These are phyloP conservation scores for Hymenoscyphus occultus DNA, from an alignment of 2,329 filamentous ascomycete species.

Conservation along the genomic window DNA sequence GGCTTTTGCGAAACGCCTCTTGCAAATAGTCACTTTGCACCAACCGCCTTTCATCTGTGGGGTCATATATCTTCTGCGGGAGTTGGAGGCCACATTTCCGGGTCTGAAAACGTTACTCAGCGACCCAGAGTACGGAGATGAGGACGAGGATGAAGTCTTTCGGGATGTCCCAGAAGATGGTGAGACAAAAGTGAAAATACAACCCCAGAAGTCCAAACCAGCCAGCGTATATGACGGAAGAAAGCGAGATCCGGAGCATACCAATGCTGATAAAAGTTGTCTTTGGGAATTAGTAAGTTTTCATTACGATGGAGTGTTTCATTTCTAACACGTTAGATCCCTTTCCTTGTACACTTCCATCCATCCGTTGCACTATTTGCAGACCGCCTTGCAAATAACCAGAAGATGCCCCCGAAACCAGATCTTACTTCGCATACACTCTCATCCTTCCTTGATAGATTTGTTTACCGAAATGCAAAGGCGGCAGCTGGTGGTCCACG, in stretches of 20 bases:
- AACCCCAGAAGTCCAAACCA: conserved; percentile 15
- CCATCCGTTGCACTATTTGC: conserved; percentile 89
- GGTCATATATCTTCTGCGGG: conserved; percentile 82
- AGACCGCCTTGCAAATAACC: conserved; percentile 63
- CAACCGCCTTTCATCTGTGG: conserved; percentile 92
- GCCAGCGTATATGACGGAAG: conserved; percentile 70
- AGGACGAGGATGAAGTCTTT: conserved; percentile 55
- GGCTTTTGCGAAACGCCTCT: conserved; percentile 89
- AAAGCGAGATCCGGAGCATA: conserved; percentile 88
- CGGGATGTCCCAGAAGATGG: conserved; percentile 61
- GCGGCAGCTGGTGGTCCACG: conserved; percentile 58
- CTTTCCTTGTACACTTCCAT: conserved; percentile 81
- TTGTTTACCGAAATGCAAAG: conserved; percentile 96
- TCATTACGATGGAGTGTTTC: background rate
- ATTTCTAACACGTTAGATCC: conserved; percentile 42
- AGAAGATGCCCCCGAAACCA: conserved; percentile 77
- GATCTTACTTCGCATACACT: conserved; percentile 87
- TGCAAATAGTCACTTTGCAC: conserved; percentile 84
- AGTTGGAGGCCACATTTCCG: conserved; percentile 76
- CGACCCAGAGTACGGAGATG: conserved; percentile 74
- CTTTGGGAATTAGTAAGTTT: conserved; percentile 79
- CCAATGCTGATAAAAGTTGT: conserved; percentile 89
- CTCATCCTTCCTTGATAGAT: conserved; percentile 94
- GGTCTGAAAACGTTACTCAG: conserved; percentile 75
- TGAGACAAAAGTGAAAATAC: conserved; percentile 32